Base-by-base conservation (phyloP, 1,284 basidiomycete species). In the Ganoderma multipileum region DNA sequence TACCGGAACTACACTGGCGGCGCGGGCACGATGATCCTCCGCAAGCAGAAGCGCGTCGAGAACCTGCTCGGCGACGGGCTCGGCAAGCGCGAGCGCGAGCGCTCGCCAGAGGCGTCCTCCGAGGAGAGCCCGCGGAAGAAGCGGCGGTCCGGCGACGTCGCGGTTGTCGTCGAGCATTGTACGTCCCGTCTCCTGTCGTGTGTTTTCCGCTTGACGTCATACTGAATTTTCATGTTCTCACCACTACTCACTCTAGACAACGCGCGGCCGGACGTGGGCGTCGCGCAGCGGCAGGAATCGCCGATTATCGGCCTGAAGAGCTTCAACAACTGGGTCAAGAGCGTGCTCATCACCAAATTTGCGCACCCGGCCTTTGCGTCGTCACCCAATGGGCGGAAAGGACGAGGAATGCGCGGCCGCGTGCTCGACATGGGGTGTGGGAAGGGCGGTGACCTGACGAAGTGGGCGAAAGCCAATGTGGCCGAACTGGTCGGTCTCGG, bases 311-410 rank as follows among this genome's bases (percentile, higher is more conserved):
- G 96, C 28, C 86, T 99, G 66, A 97, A 97, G 81, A 95, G 90
- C 79, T 99, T 99, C 84, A 99, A 99, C 83, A 99, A 99, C 82
- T 99, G 98, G 97, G 91, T 98, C 75, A 99, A 99, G 81, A 95
- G 95, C 16, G 95, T 98, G 12, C 86, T 98, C 70, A 97, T 99
- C 75, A 92, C 92, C 9, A 92, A 91, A 64, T 97, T 95, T 78
- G 91, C 91, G 1, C 89, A 91, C 76, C 89, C 91, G 18, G 87
- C 82, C 42, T 83, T 92, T 33, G 78, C 81, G 69, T 70, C 75
- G 52, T 71, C 76, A 57, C n/a, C n/a, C n/a, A 76, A 79, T 36
- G 76, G 75, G 36, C 71, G 69, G n/a, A 77, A 76, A 14, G 76
- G 76, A 23, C 68, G 72, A 28, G 73, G 76, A 39, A 71, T 75